Base-by-base conservation (phyloP, 371 early-diverging fungal species). In the Conidiobolus incongruus region DNA sequence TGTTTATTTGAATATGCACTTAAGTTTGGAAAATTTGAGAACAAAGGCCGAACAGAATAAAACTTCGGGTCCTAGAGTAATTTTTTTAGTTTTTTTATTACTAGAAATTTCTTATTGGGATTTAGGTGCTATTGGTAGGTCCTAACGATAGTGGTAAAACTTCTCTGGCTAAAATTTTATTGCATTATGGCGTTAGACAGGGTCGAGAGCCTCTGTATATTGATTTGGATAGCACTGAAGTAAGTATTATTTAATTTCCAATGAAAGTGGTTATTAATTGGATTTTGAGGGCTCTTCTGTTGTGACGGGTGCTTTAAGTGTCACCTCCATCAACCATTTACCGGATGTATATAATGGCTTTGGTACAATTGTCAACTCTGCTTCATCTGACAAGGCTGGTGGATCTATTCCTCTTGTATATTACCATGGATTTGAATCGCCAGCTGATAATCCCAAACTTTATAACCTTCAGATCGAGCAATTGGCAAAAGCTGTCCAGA, bases 111-210 rank as follows among this genome's bases (percentile, higher is more conserved):
- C 22, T 36, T 50, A 34, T 23, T 24, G 12, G 22, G n/a, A 4
- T n/a, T 8, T 54, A 74, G 62, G 75, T 91, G 0, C 47, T 94
- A 56, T 66, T 94, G 13, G 65, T 93, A 1, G 96, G 96, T 0
- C 88, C 89, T 1, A 63, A 76, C 26, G 90, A 93, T 53, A 71
- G 78, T 8, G 94, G 96, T 12, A 95, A 93, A 52, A 82, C 91
- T 0, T 72, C 86, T 0, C 53, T 92, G 21, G 66, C 72, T 35
- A 81, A 81, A 39, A 74, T 81, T 4, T 59, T 95, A 11, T 56
- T 80, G 20, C 86, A 81, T 54, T 95, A 91, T 46, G 81, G 83
- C 0, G 59, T 83, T 7, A 65, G 81, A 38, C 73, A 74, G 52
- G 74, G 70, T 2, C 69, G 73, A 13, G 61, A 63, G n/a, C 89